A percentile compares a stretch with the other conserved stretches of the same genome.
phyloP scores from a whole-genome alignment of 495 filamentous ascomycete genomes.

The Penicillium coffeae region DNA sequence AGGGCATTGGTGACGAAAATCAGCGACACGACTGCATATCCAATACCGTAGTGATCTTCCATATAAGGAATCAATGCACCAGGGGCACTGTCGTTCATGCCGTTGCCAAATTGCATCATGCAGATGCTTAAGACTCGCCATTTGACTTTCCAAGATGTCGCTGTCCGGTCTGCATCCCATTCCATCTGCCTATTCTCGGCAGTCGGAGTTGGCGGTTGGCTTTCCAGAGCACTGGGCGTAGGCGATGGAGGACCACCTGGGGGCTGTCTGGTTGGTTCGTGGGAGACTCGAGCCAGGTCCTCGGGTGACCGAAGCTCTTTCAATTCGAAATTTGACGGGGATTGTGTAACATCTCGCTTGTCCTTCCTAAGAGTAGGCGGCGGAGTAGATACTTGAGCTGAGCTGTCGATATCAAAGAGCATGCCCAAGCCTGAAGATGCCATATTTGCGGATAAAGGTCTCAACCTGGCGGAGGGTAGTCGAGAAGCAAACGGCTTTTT shows the following conservation, averaged over 20 bases:
- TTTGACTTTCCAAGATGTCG: conserved; percentile 50
- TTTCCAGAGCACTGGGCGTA: conserved; percentile 52
- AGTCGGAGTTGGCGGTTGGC: conserved; percentile 38
- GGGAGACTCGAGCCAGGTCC: conserved; percentile 10
- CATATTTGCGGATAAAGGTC: conserved; percentile 16
- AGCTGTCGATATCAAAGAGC: conserved; percentile 34
- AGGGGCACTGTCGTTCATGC: conserved; percentile 60
- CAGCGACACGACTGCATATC: conserved; percentile 69
- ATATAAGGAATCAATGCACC: conserved; percentile 76
- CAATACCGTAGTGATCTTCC: conserved; percentile 65
- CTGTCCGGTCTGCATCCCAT: conserved; percentile 41
- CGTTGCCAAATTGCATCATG: conserved; percentile 50
- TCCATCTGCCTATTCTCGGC: conserved; percentile 48
- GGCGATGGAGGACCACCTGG: background rate
- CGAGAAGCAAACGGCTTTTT: background rate
- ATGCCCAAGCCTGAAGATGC: conserved; percentile 23
- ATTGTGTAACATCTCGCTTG: conserved; percentile 21
- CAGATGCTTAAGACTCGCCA: conserved; percentile 35
- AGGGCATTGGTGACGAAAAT: conserved; percentile 77
- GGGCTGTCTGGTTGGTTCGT: conserved; percentile 6
- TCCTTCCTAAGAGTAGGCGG: conserved; percentile 31
- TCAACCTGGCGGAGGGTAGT: background rate
- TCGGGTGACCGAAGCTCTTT: conserved; percentile 27
- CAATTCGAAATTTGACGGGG: conserved; percentile 29
- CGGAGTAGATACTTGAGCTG: conserved; percentile 24